Evolutionary conservation across 2,329 filamentous ascomycete species (phyloP).

Genomic region (Exophiala sp.): DNA sequence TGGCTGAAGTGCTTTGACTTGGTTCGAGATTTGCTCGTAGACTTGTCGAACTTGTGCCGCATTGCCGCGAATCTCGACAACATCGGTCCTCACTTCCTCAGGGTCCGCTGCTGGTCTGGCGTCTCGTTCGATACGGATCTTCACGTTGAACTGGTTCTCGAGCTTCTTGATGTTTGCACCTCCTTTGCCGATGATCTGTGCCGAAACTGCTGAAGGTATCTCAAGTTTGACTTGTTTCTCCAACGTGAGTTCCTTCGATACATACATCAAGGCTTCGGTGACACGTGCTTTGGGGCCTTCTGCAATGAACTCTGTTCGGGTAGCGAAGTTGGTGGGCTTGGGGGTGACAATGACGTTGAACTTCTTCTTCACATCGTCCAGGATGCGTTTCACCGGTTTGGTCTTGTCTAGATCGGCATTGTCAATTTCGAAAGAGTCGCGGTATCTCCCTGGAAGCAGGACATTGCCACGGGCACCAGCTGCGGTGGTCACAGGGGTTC

Average conservation of each 20-base stretch:
- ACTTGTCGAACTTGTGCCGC: slow-evolving; percentile 79
- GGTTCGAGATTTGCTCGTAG: slow-evolving; percentile 74
- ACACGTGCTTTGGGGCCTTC: slow-evolving; percentile 77
- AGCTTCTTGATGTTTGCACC: slow-evolving; percentile 86
- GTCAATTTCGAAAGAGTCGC: slow-evolving; percentile 67
- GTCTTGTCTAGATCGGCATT: slow-evolving; percentile 67
- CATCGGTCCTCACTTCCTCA: slow-evolving; percentile 70
- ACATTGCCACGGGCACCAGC: slow-evolving; percentile 30
- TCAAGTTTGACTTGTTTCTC: slow-evolving; percentile 70
- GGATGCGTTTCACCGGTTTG: slow-evolving; percentile 76
- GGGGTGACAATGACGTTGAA: slow-evolving; percentile 77
- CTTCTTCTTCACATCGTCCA: slow-evolving; percentile 86
- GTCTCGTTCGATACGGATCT: slow-evolving; percentile 76
- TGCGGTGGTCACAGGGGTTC: slow-evolving; percentile 41
- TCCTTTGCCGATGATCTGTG: slow-evolving; percentile 88
- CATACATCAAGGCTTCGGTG: slow-evolving; percentile 80
- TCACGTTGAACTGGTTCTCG: slow-evolving; percentile 81
- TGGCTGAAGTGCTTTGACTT: slow-evolving; percentile 77
- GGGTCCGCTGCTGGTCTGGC: slow-evolving; percentile 56
- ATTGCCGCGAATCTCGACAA: slow-evolving; percentile 87
- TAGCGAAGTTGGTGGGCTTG: slow-evolving; percentile 63
- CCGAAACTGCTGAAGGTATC: slow-evolving; percentile 74
- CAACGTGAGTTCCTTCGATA: slow-evolving; percentile 78
- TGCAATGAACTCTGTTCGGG: slow-evolving; percentile 73
- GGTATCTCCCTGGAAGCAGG: slow-evolving; percentile 69